Evolutionary conservation across 2,329 filamentous ascomycete species (phyloP).

Genomic region (Pseudocercospora pini-densiflorae): DNA sequence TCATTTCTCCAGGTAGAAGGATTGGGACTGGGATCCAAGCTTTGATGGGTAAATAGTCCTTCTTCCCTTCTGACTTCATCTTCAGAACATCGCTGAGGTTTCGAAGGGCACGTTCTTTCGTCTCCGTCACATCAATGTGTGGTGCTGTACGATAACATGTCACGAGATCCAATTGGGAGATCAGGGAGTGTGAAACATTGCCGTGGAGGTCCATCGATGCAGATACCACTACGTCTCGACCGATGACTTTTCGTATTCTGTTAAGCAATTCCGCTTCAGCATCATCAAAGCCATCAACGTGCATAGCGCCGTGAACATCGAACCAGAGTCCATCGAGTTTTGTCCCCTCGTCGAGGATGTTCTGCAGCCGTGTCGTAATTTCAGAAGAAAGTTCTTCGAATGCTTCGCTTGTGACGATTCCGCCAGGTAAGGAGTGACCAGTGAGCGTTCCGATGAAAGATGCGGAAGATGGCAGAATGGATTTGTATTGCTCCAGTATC

Average conservation of each 20-base stretch:
- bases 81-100: constrained; percentile 24
- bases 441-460: constrained; percentile 24
- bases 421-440: constrained; percentile 28
- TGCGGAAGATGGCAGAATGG: constrained; percentile 17
- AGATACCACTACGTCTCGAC: constrained; percentile 24
- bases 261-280: constrained; percentile 27
- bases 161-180: constrained; percentile 23
- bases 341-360: neutral
- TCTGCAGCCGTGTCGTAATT: constrained; percentile 16
- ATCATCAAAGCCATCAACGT: constrained; percentile 27
- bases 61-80: neutral
- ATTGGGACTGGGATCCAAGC: constrained; percentile 30
- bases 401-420: constrained; percentile 23
- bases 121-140: constrained; percentile 27
- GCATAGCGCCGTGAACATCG: constrained; percentile 32
- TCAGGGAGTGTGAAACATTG: constrained; percentile 27
- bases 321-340: constrained; percentile 27
- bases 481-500: constrained; percentile 14
- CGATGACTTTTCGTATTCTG: constrained; percentile 24
- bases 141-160: constrained; percentile 30
- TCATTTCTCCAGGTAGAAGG: constrained; percentile 28
- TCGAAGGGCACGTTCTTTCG: constrained; percentile 25
- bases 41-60: constrained; percentile 21
- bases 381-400: constrained; percentile 27
- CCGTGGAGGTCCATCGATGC: constrained; percentile 32